Conservation (phyloP, 106 monocot genomes). For the Apostasia shenzhenica region DNA sequence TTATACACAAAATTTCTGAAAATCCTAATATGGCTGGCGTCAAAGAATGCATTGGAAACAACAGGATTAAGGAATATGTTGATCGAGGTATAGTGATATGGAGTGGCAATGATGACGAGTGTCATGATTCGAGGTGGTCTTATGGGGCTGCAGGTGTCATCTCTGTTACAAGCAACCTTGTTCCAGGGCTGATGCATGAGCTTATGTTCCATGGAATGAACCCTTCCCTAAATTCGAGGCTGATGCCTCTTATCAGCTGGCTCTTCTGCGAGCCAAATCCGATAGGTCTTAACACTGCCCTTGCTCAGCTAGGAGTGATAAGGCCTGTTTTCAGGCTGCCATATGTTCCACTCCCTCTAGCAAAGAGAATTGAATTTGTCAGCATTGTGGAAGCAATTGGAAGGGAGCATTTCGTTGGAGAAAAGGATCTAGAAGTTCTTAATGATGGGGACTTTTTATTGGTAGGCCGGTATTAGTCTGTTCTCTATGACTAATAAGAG, state of each 20-base stretch:
- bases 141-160: conserved; percentile 81
- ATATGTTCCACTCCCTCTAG: conserved; percentile 62
- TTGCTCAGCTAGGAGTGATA: conserved; percentile 76
- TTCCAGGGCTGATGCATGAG: conserved; percentile 60
- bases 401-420: conserved; percentile 73
- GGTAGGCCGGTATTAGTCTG: conserved; percentile 46
- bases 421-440: conserved; percentile 56
- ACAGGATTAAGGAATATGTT: conserved; percentile 46
- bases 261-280: conserved; percentile 79
- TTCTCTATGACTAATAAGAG: not conserved
- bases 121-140: conserved; percentile 78
- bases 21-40: conserved; percentile 71
- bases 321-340: conserved; percentile 77
- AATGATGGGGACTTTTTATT: conserved; percentile 75
- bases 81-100: conserved; percentile 56
- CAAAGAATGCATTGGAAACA: conserved; percentile 82
- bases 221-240: conserved; percentile 34
- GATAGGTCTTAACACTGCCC: conserved; percentile 69
- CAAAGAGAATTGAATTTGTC: conserved; percentile 63
- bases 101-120: conserved; percentile 79
- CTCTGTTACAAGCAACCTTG: conserved; percentile 81
- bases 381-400: conserved; percentile 73
- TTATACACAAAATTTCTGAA: conserved; percentile 34
- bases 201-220: conserved; percentile 81
- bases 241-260: conserved; percentile 74